Conservation (phyloP, 169 alveolate genomes). For the Plasmodium chabaudi region DNA sequence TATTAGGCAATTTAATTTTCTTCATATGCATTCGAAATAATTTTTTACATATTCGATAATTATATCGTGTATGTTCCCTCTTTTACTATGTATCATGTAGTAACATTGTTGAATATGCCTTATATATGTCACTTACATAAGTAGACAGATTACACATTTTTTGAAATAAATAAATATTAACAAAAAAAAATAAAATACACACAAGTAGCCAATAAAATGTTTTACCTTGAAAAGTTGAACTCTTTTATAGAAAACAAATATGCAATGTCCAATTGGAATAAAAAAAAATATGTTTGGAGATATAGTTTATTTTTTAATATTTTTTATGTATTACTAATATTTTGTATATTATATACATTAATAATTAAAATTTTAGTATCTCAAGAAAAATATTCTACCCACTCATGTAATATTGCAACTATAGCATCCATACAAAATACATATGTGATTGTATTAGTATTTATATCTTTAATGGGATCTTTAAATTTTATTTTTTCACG, state of each 20-base stretch:
- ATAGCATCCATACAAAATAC: conserved; percentile 16
- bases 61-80: too few species aligned
- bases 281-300: conserved; percentile 50
- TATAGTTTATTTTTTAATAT: conserved; percentile 54
- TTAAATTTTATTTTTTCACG: conserved; percentile 62
- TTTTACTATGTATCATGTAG: too few species aligned
- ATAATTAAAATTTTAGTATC: conserved; percentile 30
- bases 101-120: too few species aligned
- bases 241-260: conserved; percentile 55
- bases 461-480: conserved; percentile 51
- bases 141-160: too few species aligned
- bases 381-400: conserved; percentile 24
- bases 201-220: conserved; percentile 14
- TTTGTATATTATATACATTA: conserved; percentile 34
- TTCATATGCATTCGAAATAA: too few species aligned
- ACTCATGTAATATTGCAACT: conserved; percentile 17
- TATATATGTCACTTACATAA: too few species aligned
- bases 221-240: conserved; percentile 36
- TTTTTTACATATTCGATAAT: too few species aligned
- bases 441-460: conserved; percentile 30
- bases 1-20: too few species aligned
- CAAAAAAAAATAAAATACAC: too few species aligned
- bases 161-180: too few species aligned
- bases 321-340: conserved; percentile 28
- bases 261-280: conserved; percentile 56